phyloP scores from a whole-genome alignment of 2,329 filamentous ascomycete genomes.

The Fusarium floridanum region DNA sequence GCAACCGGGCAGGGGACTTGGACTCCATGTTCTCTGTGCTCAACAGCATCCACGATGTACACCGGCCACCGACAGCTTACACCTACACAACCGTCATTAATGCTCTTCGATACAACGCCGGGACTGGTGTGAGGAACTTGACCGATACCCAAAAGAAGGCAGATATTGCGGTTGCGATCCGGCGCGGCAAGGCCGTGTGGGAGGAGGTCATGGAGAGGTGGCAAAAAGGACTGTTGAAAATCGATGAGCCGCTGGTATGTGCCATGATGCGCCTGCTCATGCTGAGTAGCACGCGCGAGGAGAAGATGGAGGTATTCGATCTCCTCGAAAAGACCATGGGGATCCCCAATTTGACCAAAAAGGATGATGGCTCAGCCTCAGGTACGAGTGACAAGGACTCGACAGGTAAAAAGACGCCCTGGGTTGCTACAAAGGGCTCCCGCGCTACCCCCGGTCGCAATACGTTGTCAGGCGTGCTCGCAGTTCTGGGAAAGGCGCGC shows the following conservation, averaged over 20 bases:
- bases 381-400: conserved; percentile 17
- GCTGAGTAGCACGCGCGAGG: conserved; percentile 67
- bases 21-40: conserved; percentile 85
- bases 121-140: conserved; percentile 45
- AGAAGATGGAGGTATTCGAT: conserved; percentile 79
- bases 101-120: conserved; percentile 68
- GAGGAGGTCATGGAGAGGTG: conserved; percentile 82
- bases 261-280: conserved; percentile 86
- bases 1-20: conserved; percentile 78
- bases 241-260: conserved; percentile 85
- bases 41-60: conserved; percentile 75
- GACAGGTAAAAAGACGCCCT: conserved; percentile 3
- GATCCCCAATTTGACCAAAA: conserved; percentile 68
- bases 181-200: conserved; percentile 83
- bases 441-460: conserved; percentile 65
- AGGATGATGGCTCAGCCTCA: conserved; percentile 13
- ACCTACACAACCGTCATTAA: conserved; percentile 90
- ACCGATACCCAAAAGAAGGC: conserved; percentile 49
- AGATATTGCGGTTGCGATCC: conserved; percentile 62
- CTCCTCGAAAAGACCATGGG: conserved; percentile 87
- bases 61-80: conserved; percentile 71
- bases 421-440: conserved; percentile 34
- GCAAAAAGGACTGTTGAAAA: conserved; percentile 74
- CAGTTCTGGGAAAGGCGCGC: conserved; percentile 71
- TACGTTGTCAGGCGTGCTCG: conserved; percentile 77